Base-by-base conservation (phyloP, 805 yeast genomes). In the Wickerhamomyces strasburgensis region DNA sequence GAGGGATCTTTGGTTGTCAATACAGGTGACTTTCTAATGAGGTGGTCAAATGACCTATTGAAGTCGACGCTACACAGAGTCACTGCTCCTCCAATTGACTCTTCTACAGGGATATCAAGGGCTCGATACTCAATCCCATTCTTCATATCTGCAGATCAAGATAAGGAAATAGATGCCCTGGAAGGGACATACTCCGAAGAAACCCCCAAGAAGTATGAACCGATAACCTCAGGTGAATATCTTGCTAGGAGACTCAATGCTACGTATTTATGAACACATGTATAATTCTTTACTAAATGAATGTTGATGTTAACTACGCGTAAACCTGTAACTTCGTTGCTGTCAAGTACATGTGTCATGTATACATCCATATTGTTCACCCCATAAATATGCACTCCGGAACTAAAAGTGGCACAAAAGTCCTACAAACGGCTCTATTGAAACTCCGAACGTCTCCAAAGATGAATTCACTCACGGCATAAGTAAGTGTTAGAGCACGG, bases 71-170 rank as follows among this genome's bases (percentile, higher is more conserved):
- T 52, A 17, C 57, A 52, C 31, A 40, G 55, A 35, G 57, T 51
- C 10, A 44, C 48, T 2, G 44, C 49, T 6, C 57, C 56, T 7
- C 54, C 52, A 11, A 27, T 47, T 19, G 43, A 44, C 18, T 36
- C 50, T 5, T 24, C 23, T 3, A 43, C 45, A 14, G 53, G 52
- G 1, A 35, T 47, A 10, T 25, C 49, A 9, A 48, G 37, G 31
- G 54, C 29, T 5, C 44, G 60, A 25, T 56, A 44, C 37, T 56
- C 60, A 5, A 49, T 54, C 14, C 58, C 61, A 9, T 56, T 44
- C 36, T 56, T 56, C 19, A 37, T 52, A 23, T 35, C 46, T 27
- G 59, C 57, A 5, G 46, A 56, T 31, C 34, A 38, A 33, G 57
- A 54, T 18, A 38, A 16, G 17, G 34, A 40, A 3, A 44, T 54